Evolutionary conservation across 176 grass and related monocot species (phyloP).

Genomic region (Neostapfia colusana): DNA sequence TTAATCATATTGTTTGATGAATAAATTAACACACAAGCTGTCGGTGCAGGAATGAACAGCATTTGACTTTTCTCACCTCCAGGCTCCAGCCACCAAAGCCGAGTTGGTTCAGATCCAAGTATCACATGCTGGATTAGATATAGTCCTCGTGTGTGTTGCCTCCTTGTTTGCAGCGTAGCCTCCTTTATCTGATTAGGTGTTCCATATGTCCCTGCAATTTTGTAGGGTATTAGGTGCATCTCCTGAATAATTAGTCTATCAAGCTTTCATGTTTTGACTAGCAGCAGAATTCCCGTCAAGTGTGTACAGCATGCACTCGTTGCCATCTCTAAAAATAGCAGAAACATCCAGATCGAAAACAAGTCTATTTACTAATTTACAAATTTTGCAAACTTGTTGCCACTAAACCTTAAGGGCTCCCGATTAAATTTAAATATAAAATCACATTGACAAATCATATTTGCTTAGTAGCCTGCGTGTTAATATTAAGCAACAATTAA

Average conservation of each 20-base stretch:
- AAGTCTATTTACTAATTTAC: neutral
- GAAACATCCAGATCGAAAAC: neutral
- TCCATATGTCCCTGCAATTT: neutral
- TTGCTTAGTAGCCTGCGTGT: neutral
- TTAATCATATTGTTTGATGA: neutral
- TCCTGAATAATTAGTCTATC: neutral
- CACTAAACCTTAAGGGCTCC: neutral
- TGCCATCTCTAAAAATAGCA: neutral
- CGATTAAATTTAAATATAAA: neutral
- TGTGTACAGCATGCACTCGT: too few species aligned
- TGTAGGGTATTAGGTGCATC: neutral
- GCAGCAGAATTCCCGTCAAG: neutral
- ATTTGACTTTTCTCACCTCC: neutral
- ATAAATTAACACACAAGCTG: neutral
- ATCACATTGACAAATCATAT: neutral
- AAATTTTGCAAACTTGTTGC: neutral
- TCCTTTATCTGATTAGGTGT: neutral
- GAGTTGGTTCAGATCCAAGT: neutral
- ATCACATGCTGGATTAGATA: neutral
- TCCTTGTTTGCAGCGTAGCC: neutral
- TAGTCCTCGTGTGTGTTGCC: neutral
- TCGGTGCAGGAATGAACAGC: neutral
- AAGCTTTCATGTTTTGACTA: neutral
- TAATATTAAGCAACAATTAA: neutral
- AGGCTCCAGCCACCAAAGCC: neutral